Evolutionary conservation across 73 alveolate genomes (phyloP), one percentile per base, ranked within the genome.

Genomic region (Uronychia binucleata): DNA sequence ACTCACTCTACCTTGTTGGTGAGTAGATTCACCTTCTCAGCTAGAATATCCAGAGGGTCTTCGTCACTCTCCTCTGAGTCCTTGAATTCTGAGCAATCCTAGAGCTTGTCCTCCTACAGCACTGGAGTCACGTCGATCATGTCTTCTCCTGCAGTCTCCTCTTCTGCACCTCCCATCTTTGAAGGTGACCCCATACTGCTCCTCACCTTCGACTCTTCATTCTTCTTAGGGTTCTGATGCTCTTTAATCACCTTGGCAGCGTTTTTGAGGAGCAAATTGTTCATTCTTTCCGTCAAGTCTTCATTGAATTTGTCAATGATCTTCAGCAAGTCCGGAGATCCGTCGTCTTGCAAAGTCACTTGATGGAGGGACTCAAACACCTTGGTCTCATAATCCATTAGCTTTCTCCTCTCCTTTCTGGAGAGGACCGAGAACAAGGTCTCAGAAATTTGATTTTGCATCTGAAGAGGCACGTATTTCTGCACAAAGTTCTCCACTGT

Each of bases 351-450:
- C 31, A 83, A 58, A 25, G 58, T 83, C 27, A 76, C 77, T 75
- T 74, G 33, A 58, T 83, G 89, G 57, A 81, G 11, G 28, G 31
- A 74, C 13, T 46, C 67, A 46, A 77, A 85, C 28, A 74, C 77
- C 81, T 58, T 76, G 29, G 75, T 84, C 58, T 85, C 91, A 77
- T 30, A 85, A n/a, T 85, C 86, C 28, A 77, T 85, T 26, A 85
- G 78, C 32, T 58, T 85, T 30, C 27, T 28, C 58, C 77, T 75
- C 28, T 85, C 86, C 58, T 85, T 85, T 0, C 58, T 31, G 25
- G 30, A 30, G 57, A 85, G 74, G 29, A 85, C 77, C 25, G 30
- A 30, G 34, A 35, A 77, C n/a, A 85, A 74, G 1, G 86, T 77
- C 27, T 85, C 86, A 30, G 84, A 77, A 1, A 85, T 30, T 19